A percentile compares a stretch with the other conserved stretches of the same genome.
Conservation (phyloP, 192 early-diverging fungal species). For the Backusella morwellensis region DNA sequence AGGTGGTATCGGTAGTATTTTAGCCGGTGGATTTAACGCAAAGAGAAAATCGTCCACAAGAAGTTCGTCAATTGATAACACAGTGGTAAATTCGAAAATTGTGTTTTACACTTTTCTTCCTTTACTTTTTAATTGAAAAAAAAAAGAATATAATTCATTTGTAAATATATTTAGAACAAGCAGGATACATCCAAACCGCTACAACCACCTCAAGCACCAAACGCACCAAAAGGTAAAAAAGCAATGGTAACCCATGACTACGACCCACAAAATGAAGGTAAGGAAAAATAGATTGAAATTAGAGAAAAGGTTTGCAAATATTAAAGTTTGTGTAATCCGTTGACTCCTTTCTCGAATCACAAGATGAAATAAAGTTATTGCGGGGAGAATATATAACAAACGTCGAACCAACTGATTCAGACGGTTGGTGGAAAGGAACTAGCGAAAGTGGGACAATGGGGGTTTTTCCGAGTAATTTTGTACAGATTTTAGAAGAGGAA, state of each 20-base stretch:
- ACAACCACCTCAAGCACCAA: not conserved
- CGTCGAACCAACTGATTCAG: conserved; percentile 42
- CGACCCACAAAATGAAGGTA: conserved; percentile 48
- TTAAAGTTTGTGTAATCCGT: not conserved
- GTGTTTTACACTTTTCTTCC: not conserved
- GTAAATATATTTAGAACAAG: not conserved
- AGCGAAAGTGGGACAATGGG: conserved; percentile 48
- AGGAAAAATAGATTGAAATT: not conserved
- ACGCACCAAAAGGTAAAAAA: conserved; percentile 9
- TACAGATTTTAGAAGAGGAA: conserved; percentile 25
- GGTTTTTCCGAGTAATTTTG: conserved; percentile 54
- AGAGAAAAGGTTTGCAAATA: not conserved
- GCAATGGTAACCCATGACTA: conserved; percentile 48
- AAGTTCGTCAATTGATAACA: not conserved
- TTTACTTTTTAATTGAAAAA: not conserved
- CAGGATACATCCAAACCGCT: not conserved
- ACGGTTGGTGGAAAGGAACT: conserved; percentile 54
- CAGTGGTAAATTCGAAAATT: not conserved
- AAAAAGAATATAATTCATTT: not conserved
- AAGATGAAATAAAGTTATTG: conserved; percentile 49
- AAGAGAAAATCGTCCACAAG: conserved; percentile 42
- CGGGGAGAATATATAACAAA: conserved; percentile 44
- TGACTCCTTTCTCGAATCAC: not conserved
- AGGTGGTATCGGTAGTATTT: conserved; percentile 72
- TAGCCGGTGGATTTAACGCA: conserved; percentile 66